Conservation (phyloP, 2,329 filamentous ascomycete species). For the Pseudogymnoascus sp. region DNA sequence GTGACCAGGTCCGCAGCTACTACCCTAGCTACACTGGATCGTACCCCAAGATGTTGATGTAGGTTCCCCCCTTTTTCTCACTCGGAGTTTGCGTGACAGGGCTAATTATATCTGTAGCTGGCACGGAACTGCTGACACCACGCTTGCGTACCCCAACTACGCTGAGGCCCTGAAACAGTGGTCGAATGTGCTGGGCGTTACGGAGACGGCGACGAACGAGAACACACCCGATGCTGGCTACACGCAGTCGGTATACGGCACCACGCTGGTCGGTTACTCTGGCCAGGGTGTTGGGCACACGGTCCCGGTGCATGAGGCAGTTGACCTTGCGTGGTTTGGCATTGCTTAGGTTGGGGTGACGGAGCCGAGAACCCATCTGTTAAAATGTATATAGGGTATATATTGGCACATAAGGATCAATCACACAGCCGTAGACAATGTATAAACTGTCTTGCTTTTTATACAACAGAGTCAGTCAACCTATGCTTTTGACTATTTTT, state of each 20-base stretch:
- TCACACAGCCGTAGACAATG: background rate
- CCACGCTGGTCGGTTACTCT: conserved; percentile 25
- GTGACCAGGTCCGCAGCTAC: conserved; percentile 35
- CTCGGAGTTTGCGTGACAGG: background rate
- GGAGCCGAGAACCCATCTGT: background rate
- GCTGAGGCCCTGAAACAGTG: conserved; percentile 39
- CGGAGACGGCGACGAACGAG: conserved; percentile 11
- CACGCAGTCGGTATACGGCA: conserved; percentile 28
- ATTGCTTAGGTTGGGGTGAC: conserved; percentile 5
- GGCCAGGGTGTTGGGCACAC: conserved; percentile 27
- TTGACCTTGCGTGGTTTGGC: conserved; percentile 22
- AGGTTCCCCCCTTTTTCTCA: background rate
- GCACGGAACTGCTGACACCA: conserved; percentile 33
- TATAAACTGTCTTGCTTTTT: background rate
- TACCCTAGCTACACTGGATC: conserved; percentile 31
- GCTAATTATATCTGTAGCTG: conserved; percentile 19
- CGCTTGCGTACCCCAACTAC: conserved; percentile 33
- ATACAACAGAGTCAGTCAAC: background rate
- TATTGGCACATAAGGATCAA: background rate
- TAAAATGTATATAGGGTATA: background rate
- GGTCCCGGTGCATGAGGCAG: conserved; percentile 24
- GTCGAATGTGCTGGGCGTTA: conserved; percentile 36
- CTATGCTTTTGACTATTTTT: background rate
- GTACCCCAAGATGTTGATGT: conserved; percentile 32
- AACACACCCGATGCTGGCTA: conserved; percentile 25